Percentiles rank a stretch among this genome's conserved stretches.
Evolutionary conservation across 768 basidiomycete genomes (phyloP).

Genomic region (Ephemerocybe angulata): DNA sequence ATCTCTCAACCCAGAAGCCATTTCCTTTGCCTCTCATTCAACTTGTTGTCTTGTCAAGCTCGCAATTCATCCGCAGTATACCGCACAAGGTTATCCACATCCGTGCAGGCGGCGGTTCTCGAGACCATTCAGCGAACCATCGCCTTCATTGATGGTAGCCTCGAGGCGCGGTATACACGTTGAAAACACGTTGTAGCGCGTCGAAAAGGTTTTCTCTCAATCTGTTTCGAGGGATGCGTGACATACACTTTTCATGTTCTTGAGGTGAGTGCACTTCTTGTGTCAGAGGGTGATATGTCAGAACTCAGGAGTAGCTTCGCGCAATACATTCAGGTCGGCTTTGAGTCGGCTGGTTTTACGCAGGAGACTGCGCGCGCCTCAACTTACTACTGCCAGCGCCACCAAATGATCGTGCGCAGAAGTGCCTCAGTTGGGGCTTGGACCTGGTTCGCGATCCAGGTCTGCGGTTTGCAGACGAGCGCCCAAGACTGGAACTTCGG

Average conservation of each 20-base stretch:
- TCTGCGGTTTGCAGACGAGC: not conserved
- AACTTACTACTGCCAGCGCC: not conserved
- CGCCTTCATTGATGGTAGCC: not conserved
- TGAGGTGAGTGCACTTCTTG: not conserved
- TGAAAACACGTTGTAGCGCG: not conserved
- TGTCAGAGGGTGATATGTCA: not conserved
- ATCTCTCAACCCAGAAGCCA: too few relatives aligned
- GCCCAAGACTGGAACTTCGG: not conserved
- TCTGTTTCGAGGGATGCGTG: slow-evolving; percentile 1
- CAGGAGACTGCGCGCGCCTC: not conserved
- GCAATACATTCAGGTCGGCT: not conserved
- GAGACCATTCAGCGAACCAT: not conserved
- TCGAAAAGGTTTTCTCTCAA: not conserved
- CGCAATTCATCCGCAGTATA: too few relatives aligned
- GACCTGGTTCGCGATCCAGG: not conserved
- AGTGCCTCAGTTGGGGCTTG: not conserved
- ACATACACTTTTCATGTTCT: not conserved
- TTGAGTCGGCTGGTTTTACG: not conserved
- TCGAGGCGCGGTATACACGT: not conserved
- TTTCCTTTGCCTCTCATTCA: too few relatives aligned
- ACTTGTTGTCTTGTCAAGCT: too few relatives aligned
- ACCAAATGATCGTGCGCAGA: not conserved
- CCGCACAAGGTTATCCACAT: not conserved
- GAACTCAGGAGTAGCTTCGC: not conserved
- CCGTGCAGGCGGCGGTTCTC: not conserved